Evolutionary conservation across 208 protist genomes (phyloP).

Genomic region (Leishmania arabica): DNA sequence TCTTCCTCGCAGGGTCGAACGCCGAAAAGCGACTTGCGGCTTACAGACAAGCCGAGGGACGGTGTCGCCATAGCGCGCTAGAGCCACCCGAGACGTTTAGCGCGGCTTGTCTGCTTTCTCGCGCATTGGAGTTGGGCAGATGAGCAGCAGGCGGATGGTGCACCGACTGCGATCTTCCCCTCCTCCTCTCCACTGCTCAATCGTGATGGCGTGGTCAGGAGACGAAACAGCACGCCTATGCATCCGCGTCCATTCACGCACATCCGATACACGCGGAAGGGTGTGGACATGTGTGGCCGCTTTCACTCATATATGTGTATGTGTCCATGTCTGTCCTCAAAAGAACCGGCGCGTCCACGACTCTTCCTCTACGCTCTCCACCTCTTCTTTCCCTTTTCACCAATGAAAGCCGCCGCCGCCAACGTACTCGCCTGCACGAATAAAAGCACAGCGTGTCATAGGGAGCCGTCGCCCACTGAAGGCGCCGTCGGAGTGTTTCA

Average conservation of each 20-base stretch:
- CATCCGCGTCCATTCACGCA: too few relatives aligned
- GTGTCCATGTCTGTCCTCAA: background rate
- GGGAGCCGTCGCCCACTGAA: background rate
- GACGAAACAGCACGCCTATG: background rate
- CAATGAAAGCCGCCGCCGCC: background rate
- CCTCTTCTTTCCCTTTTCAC: background rate
- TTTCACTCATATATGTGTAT: background rate
- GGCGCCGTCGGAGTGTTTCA: background rate
- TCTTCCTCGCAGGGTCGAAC: background rate
- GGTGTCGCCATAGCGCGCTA: background rate
- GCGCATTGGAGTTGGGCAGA: too few relatives aligned
- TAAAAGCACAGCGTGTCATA: background rate
- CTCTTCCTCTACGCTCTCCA: background rate
- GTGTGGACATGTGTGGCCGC: background rate
- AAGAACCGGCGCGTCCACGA: background rate
- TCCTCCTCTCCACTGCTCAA: background rate
- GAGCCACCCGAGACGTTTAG: background rate
- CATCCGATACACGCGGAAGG: background rate
- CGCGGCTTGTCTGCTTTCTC: background rate
- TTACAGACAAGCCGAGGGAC: background rate
- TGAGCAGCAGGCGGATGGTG: background rate
- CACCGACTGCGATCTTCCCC: background rate
- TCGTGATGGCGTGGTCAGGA: background rate
- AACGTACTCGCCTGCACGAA: background rate
- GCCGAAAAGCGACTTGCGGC: background rate